Evolutionary conservation across 345 rosid genomes (phyloP).

Genomic region (Gossypium turneri): DNA sequence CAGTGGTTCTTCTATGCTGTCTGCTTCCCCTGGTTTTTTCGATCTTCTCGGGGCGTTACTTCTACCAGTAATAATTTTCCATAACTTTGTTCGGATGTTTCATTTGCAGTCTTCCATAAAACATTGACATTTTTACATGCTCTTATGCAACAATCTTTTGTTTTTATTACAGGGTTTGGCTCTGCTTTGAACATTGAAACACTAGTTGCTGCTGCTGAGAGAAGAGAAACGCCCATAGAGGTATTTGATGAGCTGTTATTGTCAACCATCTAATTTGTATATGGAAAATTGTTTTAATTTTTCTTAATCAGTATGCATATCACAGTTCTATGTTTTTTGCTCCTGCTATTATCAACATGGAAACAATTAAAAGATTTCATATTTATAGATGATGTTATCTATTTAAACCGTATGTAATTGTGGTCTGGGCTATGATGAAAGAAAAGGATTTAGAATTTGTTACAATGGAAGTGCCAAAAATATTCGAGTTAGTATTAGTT

Average conservation of each 20-base stretch:
- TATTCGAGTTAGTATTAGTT: not conserved
- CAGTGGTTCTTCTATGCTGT: constrained; percentile 40
- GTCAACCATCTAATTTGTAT: not conserved
- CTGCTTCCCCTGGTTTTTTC: constrained; percentile 60
- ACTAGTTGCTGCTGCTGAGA: constrained; percentile 93
- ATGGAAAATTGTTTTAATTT: not conserved
- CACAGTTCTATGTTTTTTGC: not conserved
- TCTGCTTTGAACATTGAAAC: constrained; percentile 97
- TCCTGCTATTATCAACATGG: not conserved
- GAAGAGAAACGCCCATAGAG: constrained; percentile 86
- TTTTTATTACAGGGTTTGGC: constrained; percentile 66
- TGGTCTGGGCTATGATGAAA: not conserved
- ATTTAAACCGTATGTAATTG: not conserved
- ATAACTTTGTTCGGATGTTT: not conserved
- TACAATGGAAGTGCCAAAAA: not conserved
- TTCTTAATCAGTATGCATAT: not conserved
- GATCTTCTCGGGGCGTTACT: constrained; percentile 57
- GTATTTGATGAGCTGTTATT: constrained; percentile 29
- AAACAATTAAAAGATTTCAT: not conserved
- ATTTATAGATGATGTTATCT: not conserved
- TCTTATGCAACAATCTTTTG: not conserved
- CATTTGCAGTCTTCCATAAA: constrained; percentile 4
- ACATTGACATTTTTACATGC: not conserved
- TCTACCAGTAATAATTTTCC: constrained; percentile 60
- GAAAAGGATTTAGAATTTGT: not conserved